A percentile compares a stretch with the other conserved stretches of the same genome.
Evolutionary conservation across 2,329 filamentous ascomycete genomes (phyloP).

Genomic region (Bimuria novae-zelandiae): DNA sequence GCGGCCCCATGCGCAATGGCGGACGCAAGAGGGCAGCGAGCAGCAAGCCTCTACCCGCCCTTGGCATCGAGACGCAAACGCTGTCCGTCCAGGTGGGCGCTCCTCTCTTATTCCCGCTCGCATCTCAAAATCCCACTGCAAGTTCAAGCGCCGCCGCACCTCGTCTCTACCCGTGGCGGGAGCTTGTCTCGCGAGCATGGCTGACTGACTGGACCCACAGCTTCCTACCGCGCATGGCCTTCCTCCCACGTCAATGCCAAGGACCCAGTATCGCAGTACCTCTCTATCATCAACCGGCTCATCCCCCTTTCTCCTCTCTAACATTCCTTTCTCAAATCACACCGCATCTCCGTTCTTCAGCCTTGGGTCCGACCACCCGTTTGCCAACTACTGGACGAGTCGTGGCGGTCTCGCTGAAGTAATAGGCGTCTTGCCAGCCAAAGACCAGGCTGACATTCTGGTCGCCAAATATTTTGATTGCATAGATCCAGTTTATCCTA

Average conservation of each 20-base stretch:
- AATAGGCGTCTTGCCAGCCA: conserved; percentile 74
- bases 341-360: conserved; percentile 79
- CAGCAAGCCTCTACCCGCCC: conserved; percentile 27
- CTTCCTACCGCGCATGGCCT: conserved; percentile 25
- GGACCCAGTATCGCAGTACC: conserved; percentile 37
- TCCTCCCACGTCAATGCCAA: conserved; percentile 35
- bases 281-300: conserved; percentile 47
- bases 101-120: conserved; percentile 12
- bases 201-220: conserved; percentile 10
- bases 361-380: conserved; percentile 77
- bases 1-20: conserved; percentile 32
- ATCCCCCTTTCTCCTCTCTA: conserved; percentile 65
- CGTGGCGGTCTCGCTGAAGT: conserved; percentile 76
- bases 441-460: conserved; percentile 74
- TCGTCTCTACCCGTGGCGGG: conserved; percentile 11
- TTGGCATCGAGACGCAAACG: conserved; percentile 28
- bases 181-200: neutral
- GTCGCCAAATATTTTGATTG: conserved; percentile 58
- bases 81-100: conserved; percentile 34
- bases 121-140: neutral
- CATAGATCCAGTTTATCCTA: conserved; percentile 82
- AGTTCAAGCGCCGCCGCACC: conserved; percentile 18
- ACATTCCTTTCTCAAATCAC: conserved; percentile 72
- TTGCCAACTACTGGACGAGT: conserved; percentile 85
- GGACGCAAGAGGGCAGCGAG: conserved; percentile 33